These are phyloP conservation scores for Paramecium tetraurelia DNA, from an alignment of 73 alveolate species.

Conservation along the genomic window DNA sequence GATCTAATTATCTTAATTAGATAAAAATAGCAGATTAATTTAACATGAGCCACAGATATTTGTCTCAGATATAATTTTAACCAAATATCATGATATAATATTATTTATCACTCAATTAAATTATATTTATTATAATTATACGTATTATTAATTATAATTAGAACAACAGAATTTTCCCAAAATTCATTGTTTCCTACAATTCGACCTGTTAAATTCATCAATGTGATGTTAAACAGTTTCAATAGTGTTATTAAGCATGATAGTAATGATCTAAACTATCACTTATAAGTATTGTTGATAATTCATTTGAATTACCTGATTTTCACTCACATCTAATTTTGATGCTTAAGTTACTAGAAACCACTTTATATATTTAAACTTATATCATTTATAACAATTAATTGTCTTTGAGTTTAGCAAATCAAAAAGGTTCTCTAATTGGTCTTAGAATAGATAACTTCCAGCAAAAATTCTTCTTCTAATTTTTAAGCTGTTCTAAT, in stretches of 20 bases:
- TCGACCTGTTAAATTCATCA: background rate
- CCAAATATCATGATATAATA: background rate
- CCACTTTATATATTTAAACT: background rate
- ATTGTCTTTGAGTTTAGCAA: no score
- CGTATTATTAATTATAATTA: background rate
- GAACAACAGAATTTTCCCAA: background rate
- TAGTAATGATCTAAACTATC: background rate
- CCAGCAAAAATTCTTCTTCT: background rate
- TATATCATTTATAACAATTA: no score
- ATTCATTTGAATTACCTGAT: background rate
- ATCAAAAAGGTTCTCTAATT: no score
- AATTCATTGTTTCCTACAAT: background rate
- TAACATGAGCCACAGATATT: background rate
- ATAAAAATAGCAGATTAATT: background rate
- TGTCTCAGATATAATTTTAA: background rate
- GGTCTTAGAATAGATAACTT: no score
- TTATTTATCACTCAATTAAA: background rate
- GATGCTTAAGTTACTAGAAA: background rate
- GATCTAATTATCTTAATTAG: no score
- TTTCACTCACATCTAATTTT: background rate
- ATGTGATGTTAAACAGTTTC: background rate
- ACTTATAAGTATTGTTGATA: background rate
- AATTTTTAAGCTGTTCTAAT: background rate
- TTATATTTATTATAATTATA: background rate
- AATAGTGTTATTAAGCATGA: background rate